Conservation (phyloP, 306 rosid genomes). For the Leucaena leucocephala region DNA sequence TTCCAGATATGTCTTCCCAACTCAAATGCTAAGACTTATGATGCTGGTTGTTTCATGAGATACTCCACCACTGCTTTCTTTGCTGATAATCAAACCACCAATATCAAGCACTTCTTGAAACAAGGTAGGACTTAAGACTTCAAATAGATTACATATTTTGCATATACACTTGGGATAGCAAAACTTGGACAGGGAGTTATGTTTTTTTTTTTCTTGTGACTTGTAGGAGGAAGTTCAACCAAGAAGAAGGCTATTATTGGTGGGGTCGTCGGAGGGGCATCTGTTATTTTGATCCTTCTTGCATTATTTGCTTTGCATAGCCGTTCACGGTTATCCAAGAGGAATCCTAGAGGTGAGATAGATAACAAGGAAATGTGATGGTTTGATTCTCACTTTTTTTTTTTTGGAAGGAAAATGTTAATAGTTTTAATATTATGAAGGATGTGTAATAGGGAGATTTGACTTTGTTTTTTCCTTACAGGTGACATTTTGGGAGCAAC, state of each 20-base stretch:
- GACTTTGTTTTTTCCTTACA: conserved; percentile 1
- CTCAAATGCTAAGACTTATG: conserved; percentile 54
- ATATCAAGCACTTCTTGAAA: conserved; percentile 44
- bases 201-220: background rate
- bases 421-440: background rate
- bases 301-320: conserved; percentile 40
- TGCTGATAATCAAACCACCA: conserved; percentile 35
- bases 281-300: conserved; percentile 35
- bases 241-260: conserved; percentile 61
- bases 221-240: conserved; percentile 40
- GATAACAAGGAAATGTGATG: background rate
- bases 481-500: conserved; percentile 74
- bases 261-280: conserved; percentile 56
- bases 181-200: background rate
- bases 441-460: no score
- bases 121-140: conserved; percentile 30
- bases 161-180: background rate
- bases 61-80: conserved; percentile 64
- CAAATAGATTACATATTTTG: background rate
- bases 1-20: conserved; percentile 51
- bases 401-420: background rate
- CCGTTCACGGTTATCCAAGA: conserved; percentile 38
- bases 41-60: conserved; percentile 72
- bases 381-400: background rate
- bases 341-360: conserved; percentile 48